Evolutionary conservation across 768 basidiomycete genomes (phyloP).

Genomic region (Leccinellum luteum): DNA sequence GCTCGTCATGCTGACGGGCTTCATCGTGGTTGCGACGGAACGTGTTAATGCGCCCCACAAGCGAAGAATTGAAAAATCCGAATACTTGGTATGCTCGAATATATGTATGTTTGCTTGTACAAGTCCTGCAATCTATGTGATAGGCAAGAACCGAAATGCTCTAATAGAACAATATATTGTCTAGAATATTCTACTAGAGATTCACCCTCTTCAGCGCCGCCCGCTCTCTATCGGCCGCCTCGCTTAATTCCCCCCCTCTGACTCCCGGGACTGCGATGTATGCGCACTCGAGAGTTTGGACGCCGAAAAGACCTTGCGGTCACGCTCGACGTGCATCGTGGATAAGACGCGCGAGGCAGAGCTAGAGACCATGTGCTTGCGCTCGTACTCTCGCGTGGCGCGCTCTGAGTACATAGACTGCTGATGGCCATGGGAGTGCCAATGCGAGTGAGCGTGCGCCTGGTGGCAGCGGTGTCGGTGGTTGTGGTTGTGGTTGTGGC

Average conservation of each 20-base stretch:
- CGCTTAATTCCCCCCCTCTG: conserved; percentile 26
- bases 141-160: too few species aligned
- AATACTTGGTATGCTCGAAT: too few species aligned
- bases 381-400: conserved; percentile 18
- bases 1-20: too few species aligned
- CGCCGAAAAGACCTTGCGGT: conserved; percentile 23
- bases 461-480: not conserved
- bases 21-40: too few species aligned
- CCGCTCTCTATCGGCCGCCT: conserved; percentile 19
- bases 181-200: too few species aligned
- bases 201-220: conserved; percentile 11
- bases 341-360: conserved; percentile 25
- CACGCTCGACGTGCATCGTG: conserved; percentile 21
- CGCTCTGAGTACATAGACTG: conserved; percentile 25
- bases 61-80: too few species aligned
- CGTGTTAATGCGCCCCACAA: too few species aligned
- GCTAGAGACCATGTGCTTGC: conserved; percentile 24
- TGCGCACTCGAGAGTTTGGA: conserved; percentile 37
- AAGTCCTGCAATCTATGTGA: too few species aligned
- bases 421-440: not conserved
- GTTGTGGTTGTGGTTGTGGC: not conserved
- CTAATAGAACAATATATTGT: too few species aligned
- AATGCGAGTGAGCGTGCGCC: not conserved
- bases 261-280: conserved; percentile 18
- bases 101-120: too few species aligned